Percentiles rank a stretch among this genome's conserved stretches.
These are phyloP conservation scores for Trichoderma atroviride DNA, from an alignment of 2,329 filamentous ascomycete species.

Conservation along the genomic window DNA sequence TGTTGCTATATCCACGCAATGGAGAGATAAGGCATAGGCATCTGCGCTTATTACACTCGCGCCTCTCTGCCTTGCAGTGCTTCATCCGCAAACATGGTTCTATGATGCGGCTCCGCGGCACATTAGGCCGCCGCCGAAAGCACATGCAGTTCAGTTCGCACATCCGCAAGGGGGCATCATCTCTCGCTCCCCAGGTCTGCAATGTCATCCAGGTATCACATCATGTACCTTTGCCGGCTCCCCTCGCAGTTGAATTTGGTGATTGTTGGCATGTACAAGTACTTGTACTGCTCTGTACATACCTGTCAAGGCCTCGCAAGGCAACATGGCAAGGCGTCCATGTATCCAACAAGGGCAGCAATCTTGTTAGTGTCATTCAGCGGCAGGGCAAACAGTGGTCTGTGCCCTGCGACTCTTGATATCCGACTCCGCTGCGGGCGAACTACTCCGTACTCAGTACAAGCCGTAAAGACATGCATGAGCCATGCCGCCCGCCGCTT, in stretches of 20 bases:
- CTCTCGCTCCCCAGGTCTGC: neutral
- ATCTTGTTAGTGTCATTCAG: slow-evolving; percentile 18
- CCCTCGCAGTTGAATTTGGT: slow-evolving; percentile 8
- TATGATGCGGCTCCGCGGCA: slow-evolving; percentile 17
- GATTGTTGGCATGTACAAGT: neutral
- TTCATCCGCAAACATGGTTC: slow-evolving; percentile 2
- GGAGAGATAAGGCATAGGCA: neutral
- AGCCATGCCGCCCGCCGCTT: slow-evolving; percentile 20
- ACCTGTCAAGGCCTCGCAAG: slow-evolving; percentile 15
- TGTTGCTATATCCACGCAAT: neutral
- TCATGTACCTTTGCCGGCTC: slow-evolving; percentile 3
- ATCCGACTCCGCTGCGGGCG: slow-evolving; percentile 25
- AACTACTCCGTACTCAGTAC: slow-evolving; percentile 17
- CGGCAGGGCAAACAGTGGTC: slow-evolving; percentile 14
- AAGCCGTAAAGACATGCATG: slow-evolving; percentile 16
- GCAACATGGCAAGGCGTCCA: slow-evolving; percentile 17
- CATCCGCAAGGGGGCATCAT: neutral
- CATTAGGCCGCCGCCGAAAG: neutral
- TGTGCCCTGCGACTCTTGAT: slow-evolving; percentile 20
- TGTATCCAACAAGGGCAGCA: slow-evolving; percentile 18
- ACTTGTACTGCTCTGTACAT: neutral
- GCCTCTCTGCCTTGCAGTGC: neutral
- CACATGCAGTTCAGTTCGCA: neutral
- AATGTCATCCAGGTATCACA: slow-evolving; percentile 8
- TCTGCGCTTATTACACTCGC: neutral